These are phyloP conservation scores for Penicillium manginii DNA, from an alignment of 495 filamentous ascomycete genomes.

Conservation along the genomic window DNA sequence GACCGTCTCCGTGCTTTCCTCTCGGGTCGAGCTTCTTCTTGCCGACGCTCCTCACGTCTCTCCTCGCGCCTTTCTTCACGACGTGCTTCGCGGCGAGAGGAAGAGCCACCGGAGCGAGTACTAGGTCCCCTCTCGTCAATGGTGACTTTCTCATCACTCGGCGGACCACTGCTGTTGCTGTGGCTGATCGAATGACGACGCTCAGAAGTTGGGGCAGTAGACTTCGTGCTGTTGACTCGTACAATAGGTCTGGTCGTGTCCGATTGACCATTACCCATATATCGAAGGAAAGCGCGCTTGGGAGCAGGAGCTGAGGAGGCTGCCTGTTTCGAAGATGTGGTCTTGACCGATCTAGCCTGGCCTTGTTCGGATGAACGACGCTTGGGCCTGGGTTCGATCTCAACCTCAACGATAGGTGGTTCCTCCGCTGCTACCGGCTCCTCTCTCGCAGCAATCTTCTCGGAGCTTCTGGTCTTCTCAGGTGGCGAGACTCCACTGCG, in stretches of 20 bases:
- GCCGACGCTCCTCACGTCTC: slow-evolving; percentile 8
- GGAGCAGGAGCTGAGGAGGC: slow-evolving; percentile 29
- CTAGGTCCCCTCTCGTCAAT: slow-evolving; percentile 34
- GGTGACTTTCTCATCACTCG: slow-evolving; percentile 18
- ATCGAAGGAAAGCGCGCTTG: slow-evolving; percentile 41
- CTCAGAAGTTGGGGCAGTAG: slow-evolving; percentile 31
- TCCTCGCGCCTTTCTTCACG: slow-evolving; percentile 19
- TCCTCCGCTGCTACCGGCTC: slow-evolving; percentile 20
- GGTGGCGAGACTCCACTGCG: slow-evolving; percentile 18
- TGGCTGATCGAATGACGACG: slow-evolving; percentile 35
- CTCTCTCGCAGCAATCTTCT: slow-evolving; percentile 9
- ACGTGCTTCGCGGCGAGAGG: slow-evolving; percentile 8
- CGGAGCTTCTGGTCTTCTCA: slow-evolving; percentile 22
- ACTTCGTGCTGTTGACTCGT: slow-evolving; percentile 40
- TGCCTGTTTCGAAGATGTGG: slow-evolving; percentile 33
- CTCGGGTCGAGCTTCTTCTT: slow-evolving; percentile 19
- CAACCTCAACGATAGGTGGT: slow-evolving; percentile 14
- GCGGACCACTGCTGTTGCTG: slow-evolving; percentile 33
- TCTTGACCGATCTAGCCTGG: slow-evolving; percentile 11
- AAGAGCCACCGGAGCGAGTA: slow-evolving; percentile 35
- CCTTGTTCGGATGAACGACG: slow-evolving; percentile 30
- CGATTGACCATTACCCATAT: slow-evolving; percentile 43
- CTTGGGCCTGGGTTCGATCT: slow-evolving; percentile 18
- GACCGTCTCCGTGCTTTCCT: slow-evolving; percentile 16
- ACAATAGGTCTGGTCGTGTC: slow-evolving; percentile 41